Base-by-base conservation (phyloP, 306 rosid species). In the Acacia crassicarpa region DNA sequence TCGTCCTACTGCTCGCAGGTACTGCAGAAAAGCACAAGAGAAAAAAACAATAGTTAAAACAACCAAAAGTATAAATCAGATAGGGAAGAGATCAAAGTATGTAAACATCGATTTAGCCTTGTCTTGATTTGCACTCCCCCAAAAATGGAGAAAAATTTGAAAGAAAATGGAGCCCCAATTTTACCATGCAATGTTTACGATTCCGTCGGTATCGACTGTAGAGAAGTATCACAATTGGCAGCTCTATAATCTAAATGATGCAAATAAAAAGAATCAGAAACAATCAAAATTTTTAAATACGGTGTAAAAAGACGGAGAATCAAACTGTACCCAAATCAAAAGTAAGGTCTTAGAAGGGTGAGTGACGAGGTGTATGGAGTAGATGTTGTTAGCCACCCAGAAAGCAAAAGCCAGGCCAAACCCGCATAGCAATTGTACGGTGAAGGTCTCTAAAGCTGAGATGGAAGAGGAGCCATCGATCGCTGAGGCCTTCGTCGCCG, bases 1-100 rank as follows among this genome's bases (percentile, higher is more conserved):
- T 80, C 93, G 87, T 58, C 91, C 91, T n/a, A 89, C 89, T 43
- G 96, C 97, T 83, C 87, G 83, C 82, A 89, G 82, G 83, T 91
- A 95, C 98, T 95, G 89, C 76, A 80, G 15, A 48, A 48, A 25
- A 33, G 35, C 72, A 30, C 63, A 58, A 25, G 23, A 32, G 8
- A 78, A 74, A 13, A 4, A 27, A 12, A 27, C 9, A 16, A 33
- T 22, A 43, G 20, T 61, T 44, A 33, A 69, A 80, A 44, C 35
- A 62, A 45, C 59, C 48, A 41, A 23, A 58, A 13, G 9, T 2
- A 12, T 48, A 58, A 71, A 61, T 54, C 66, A 74, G 14, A 46
- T 61, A 27, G 65, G 6, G 0, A 67, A 2, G 62, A 49, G 13
- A 83, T 77, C 12, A 27, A 62, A 25, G 66, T 22, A 16, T 33